Evolutionary conservation across 169 alveolate genomes (phyloP), one percentile per base, ranked within the genome.

Genomic region (Cryptosporidium sp.): DNA sequence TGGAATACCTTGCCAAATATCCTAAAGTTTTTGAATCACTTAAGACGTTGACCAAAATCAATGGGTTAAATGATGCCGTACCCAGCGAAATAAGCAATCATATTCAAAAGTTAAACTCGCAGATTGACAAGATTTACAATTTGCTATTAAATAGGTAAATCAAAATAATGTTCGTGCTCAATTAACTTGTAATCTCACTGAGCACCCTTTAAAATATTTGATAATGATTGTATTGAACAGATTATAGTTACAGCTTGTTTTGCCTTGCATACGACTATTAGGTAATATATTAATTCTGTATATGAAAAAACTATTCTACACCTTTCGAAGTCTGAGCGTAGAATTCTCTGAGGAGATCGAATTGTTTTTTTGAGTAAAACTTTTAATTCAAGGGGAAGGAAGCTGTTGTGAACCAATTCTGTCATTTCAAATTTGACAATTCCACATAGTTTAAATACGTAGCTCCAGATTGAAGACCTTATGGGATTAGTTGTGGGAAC

Each of bases 401-500:
- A 75, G 56, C 86, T 75, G 31, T 75, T 75, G 21, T 75, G 61
- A 33, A 75, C 71, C 60, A 60, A 56, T 37, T 75, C 73, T 6
- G 58, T 56, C 70, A 60, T 60, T 44, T 75, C 73, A 21, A 60
- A 75, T 39, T 75, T 75, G 8, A 62, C 48, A 35, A 75, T 52
- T 31, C 73, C 86, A 31, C 86, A 58, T n/a, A 75, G 42, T 60
- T 75, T 75, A 29, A 58, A 75, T 53, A 60, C 86, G 18, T 75
- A 75, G 3, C 71, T 75, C 73, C 86, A 75, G 4, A 75, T 56
- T 16, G 86, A 33, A 12, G 86, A 75, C 42, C 86, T 53, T 16
- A 75, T 75, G 1, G 86, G 86, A 18, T 75, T 75, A 58, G 86
- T 75, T 18, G 86, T 75, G 4, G 73, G 86, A 52, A 75, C 73